Conservation (phyloP, 768 basidiomycete genomes). For the Tulasnella sp. region DNA sequence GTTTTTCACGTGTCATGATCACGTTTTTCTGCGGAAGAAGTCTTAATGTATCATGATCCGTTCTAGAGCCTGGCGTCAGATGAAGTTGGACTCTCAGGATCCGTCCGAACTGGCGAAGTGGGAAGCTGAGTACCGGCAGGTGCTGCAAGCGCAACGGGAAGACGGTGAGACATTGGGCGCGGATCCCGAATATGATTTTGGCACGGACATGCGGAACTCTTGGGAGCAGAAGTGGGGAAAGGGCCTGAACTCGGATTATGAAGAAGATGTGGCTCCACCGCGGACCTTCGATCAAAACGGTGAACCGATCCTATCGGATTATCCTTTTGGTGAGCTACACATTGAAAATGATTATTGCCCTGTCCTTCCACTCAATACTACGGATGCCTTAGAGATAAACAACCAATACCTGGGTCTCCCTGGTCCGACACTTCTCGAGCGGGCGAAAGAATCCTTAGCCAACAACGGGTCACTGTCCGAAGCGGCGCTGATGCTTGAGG, state of each 20-base stretch:
- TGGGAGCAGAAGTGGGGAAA: slow-evolving; percentile 49
- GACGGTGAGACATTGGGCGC: slow-evolving; percentile 35
- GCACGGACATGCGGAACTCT: slow-evolving; percentile 46
- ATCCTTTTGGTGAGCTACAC: slow-evolving; percentile 57
- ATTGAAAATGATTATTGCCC: slow-evolving; percentile 7
- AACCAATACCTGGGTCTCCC: slow-evolving; percentile 47
- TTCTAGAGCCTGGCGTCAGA: slow-evolving; percentile 13
- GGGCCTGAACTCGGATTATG: slow-evolving; percentile 20
- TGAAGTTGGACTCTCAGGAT: not conserved
- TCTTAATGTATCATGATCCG: not conserved
- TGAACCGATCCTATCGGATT: slow-evolving; percentile 57
- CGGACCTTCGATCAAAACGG: slow-evolving; percentile 61
- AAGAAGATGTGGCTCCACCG: slow-evolving; percentile 18
- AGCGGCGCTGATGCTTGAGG: slow-evolving; percentile 77
- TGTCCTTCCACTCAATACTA: not conserved
- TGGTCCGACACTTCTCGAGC: slow-evolving; percentile 41
- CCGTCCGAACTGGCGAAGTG: slow-evolving; percentile 60
- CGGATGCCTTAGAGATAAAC: slow-evolving; percentile 40
- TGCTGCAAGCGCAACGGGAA: slow-evolving; percentile 58
- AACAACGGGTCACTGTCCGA: slow-evolving; percentile 80
- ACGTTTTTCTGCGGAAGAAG: slow-evolving; percentile 13
- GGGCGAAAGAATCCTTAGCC: slow-evolving; percentile 67
- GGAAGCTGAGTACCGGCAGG: slow-evolving; percentile 73
- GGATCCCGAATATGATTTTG: slow-evolving; percentile 47
- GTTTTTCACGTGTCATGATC: slow-evolving; percentile 43